These are phyloP conservation scores for Populus alba DNA, from an alignment of 345 rosid species.

Conservation along the genomic window DNA sequence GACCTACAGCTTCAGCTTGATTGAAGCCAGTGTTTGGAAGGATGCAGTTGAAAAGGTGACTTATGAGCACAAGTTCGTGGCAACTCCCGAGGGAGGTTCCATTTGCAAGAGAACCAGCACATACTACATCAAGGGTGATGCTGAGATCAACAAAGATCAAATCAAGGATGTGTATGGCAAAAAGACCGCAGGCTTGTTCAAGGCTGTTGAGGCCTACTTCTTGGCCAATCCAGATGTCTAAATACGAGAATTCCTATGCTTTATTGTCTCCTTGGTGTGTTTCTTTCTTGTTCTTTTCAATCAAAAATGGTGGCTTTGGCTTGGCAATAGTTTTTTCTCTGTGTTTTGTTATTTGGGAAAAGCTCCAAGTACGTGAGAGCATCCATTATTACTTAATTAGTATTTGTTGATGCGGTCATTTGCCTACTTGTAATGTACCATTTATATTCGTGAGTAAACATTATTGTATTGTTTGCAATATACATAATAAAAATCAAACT, in stretches of 20 bases:
- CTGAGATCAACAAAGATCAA: background rate
- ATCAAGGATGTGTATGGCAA: background rate
- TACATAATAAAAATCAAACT: too few relatives aligned
- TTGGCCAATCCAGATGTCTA: background rate
- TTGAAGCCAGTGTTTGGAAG: background rate
- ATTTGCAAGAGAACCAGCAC: background rate
- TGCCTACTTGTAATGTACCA: background rate
- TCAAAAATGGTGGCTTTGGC: background rate
- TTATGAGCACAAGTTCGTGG: background rate
- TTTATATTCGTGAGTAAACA: background rate
- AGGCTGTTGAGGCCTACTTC: conserved; percentile 3
- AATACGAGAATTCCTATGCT: background rate
- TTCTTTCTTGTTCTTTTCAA: too few relatives aligned
- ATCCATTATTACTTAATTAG: too few relatives aligned
- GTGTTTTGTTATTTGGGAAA: background rate
- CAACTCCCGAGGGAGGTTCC: conserved; percentile 3
- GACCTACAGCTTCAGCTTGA: background rate
- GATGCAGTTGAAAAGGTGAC: background rate
- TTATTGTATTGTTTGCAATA: background rate
- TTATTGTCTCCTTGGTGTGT: too few relatives aligned
- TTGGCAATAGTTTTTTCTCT: background rate
- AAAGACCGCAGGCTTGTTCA: background rate
- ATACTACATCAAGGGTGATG: background rate
- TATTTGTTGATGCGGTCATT: background rate
- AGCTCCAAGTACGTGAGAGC: too few relatives aligned